These are phyloP conservation scores for Tuber borchii DNA, from an alignment of 495 filamentous ascomycete species.

Conservation along the genomic window DNA sequence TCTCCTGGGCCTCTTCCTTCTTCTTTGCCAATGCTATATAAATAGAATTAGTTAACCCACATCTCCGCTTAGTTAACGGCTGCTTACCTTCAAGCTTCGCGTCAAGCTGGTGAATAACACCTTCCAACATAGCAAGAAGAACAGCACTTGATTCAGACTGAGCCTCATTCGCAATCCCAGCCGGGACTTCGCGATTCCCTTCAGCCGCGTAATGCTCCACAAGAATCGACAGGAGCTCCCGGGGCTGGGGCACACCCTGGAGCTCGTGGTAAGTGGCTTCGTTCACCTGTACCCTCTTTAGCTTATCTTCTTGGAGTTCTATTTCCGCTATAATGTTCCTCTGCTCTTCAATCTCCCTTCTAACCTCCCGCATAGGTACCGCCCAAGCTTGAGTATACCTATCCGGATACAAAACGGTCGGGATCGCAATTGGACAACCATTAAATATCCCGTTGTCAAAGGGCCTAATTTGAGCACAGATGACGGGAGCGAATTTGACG, in stretches of 20 bases:
- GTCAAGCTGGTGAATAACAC: conserved; percentile 34
- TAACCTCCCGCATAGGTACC: conserved; percentile 51
- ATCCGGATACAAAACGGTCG: conserved; percentile 67
- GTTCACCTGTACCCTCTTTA: conserved; percentile 31
- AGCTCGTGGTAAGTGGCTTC: conserved; percentile 4
- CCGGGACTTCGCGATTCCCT: background rate
- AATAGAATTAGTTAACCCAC: background rate
- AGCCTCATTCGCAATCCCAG: background rate
- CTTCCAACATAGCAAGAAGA: conserved; percentile 25
- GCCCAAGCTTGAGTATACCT: conserved; percentile 61
- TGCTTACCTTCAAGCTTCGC: conserved; percentile 33
- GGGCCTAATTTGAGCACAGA: conserved; percentile 56
- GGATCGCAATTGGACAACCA: conserved; percentile 55
- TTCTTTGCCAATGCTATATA: background rate
- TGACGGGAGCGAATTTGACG: conserved; percentile 60
- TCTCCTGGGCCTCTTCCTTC: conserved; percentile 33
- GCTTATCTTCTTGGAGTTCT: conserved; percentile 30
- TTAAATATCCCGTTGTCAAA: conserved; percentile 46
- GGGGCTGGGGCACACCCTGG: background rate
- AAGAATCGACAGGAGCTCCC: background rate
- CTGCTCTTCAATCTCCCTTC: conserved; percentile 45
- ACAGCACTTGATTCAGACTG: background rate
- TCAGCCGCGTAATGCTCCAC: background rate
- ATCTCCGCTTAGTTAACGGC: background rate
- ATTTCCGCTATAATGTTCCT: conserved; percentile 36